Conservation (phyloP, 2,329 filamentous ascomycete species). For the Orbilia ellipsospora region DNA sequence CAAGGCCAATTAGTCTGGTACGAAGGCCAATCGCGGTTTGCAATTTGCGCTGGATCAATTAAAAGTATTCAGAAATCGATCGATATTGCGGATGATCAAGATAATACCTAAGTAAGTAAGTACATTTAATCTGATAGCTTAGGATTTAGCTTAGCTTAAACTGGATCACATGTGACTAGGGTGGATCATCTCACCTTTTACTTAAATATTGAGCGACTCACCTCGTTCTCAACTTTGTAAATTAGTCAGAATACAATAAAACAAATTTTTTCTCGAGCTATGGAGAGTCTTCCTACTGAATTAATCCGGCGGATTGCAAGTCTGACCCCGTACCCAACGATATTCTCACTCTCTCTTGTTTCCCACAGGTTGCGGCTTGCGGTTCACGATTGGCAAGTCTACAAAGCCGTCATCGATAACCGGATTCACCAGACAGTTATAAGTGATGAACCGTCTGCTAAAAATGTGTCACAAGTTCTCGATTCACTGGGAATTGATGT, state of each 20-base stretch:
- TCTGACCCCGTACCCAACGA: conserved; percentile 33
- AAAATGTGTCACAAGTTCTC: not conserved
- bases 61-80: no score
- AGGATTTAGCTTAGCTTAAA: no score
- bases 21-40: no score
- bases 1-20: no score
- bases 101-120: no score
- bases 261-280: not conserved
- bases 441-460: not conserved
- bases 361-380: conserved; percentile 39
- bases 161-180: no score
- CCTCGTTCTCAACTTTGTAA: no score
- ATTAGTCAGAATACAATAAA: not conserved
- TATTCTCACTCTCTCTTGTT: conserved; percentile 23
- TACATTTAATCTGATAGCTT: no score
- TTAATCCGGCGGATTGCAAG: conserved; percentile 36
- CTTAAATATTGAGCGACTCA: no score
- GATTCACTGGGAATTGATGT: not conserved
- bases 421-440: not conserved
- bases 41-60: no score
- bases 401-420: conserved; percentile 30
- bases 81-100: no score
- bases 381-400: conserved; percentile 47
- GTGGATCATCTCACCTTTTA: no score
- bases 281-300: conserved; percentile 44